A percentile compares a stretch with the other conserved stretches of the same genome.
Conservation (phyloP, 2,329 filamentous ascomycete genomes). For the Didymella exigua region DNA sequence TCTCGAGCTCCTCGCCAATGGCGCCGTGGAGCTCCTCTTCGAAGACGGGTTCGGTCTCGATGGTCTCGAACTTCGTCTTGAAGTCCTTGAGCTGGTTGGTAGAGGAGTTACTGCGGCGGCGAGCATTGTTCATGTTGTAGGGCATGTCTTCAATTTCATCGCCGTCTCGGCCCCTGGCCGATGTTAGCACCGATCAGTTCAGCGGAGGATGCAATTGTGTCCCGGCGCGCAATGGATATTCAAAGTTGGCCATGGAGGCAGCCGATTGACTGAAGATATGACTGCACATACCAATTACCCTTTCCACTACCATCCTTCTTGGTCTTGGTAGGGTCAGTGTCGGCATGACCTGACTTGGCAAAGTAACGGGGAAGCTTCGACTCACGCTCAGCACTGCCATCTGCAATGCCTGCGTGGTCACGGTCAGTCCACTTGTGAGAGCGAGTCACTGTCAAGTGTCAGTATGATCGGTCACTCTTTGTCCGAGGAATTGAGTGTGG, state of each 20-base stretch:
- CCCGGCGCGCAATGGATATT: too few species aligned
- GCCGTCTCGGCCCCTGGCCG: conserved; percentile 77
- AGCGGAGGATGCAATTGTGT: neutral
- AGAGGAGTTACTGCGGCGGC: conserved; percentile 92
- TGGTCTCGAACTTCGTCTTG: conserved; percentile 95
- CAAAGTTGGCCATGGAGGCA: neutral
- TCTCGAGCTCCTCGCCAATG: conserved; percentile 60
- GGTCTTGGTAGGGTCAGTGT: conserved; percentile 85
- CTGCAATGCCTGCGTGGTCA: conserved; percentile 79
- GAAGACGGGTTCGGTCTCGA: conserved; percentile 89
- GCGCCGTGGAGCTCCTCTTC: conserved; percentile 83
- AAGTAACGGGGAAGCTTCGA: conserved; percentile 91
- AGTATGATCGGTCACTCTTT: neutral
- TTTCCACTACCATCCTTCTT: conserved; percentile 96
- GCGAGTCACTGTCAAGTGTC: conserved; percentile 77
- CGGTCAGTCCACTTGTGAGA: conserved; percentile 96
- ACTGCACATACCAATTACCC: conserved; percentile 80
- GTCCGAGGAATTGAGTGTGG: neutral
- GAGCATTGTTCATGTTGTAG: conserved; percentile 83
- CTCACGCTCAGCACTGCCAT: conserved; percentile 71
- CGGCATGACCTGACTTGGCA: conserved; percentile 81
- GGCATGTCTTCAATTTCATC: conserved; percentile 83
- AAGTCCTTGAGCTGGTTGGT: conserved; percentile 74
- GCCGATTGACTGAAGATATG: neutral
- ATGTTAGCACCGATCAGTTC: conserved; percentile 21